Conservation (phyloP, 345 rosid genomes). For the Erysimum cheiranthoides region DNA sequence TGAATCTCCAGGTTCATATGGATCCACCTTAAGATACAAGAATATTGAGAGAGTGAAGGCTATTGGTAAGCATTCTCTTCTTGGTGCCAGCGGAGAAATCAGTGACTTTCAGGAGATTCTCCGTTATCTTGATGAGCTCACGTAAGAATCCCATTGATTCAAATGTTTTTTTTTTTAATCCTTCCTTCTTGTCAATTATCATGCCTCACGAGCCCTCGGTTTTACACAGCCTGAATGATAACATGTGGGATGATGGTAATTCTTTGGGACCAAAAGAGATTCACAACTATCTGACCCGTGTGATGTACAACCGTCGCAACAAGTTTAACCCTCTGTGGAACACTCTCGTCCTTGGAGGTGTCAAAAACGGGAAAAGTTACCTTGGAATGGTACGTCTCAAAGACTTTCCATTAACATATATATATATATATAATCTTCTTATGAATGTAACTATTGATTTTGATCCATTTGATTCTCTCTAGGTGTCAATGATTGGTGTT, state of each 20-base stretch:
- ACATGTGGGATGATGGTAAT: conserved; percentile 99
- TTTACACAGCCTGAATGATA: conserved; percentile 81
- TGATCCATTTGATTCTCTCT: conserved; percentile 27
- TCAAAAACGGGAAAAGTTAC: conserved; percentile 90
- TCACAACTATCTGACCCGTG: conserved; percentile 90
- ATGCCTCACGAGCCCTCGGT: conserved; percentile 11
- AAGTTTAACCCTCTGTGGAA: conserved; percentile 97
- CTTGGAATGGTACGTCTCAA: conserved; percentile 77
- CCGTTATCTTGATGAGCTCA: conserved; percentile 85
- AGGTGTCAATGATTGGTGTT: conserved; percentile 97
- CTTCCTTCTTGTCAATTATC: conserved; percentile 30
- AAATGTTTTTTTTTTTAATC: not conserved
- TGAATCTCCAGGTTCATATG: conserved; percentile 77
- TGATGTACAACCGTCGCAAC: conserved; percentile 97
- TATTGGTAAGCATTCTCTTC: conserved; percentile 92
- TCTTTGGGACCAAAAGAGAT: conserved; percentile 99
- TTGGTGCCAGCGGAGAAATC: conserved; percentile 96
- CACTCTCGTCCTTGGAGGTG: conserved; percentile 95
- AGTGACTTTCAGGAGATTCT: conserved; percentile 98
- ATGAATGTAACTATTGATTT: conserved; percentile 26
- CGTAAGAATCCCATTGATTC: conserved; percentile 52
- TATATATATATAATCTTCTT: not conserved
- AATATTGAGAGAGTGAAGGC: conserved; percentile 85
- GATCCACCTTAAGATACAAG: conserved; percentile 93
- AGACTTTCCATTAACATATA: not conserved